Evolutionary conservation across 371 early-diverging fungal species (phyloP).

Genomic region (Mortierella sp.): DNA sequence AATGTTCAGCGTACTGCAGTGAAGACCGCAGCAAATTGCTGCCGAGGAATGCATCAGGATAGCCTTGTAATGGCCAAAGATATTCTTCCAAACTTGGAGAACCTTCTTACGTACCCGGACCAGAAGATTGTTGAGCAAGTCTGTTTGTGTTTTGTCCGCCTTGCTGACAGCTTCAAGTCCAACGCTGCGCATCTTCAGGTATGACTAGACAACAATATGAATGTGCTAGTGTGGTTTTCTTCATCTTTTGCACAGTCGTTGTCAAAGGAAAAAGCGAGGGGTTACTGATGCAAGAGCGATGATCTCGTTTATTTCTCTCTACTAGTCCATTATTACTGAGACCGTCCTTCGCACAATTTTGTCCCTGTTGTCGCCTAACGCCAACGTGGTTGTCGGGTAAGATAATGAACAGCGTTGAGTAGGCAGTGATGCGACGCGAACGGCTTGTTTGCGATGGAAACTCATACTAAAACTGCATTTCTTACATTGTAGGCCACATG

Average conservation of each 20-base stretch:
- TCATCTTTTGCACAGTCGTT: background rate
- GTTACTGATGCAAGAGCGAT: background rate
- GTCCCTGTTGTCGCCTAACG: slow-evolving; percentile 37
- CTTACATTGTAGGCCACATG: slow-evolving; percentile 57
- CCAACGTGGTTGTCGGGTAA: slow-evolving; percentile 46
- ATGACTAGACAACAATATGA: background rate
- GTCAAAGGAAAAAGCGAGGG: background rate
- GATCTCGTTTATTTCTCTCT: background rate
- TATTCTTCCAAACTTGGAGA: slow-evolving; percentile 78
- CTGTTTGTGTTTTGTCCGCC: slow-evolving; percentile 75
- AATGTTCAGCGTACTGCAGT: slow-evolving; percentile 90
- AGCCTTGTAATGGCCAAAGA: slow-evolving; percentile 75
- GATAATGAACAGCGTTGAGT: background rate
- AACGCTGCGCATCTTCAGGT: slow-evolving; percentile 68
- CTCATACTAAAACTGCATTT: background rate
- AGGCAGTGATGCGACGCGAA: background rate
- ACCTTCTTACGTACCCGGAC: slow-evolving; percentile 78
- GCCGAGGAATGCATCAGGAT: slow-evolving; percentile 71
- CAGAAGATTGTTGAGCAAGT: slow-evolving; percentile 80
- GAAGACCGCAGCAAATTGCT: slow-evolving; percentile 85
- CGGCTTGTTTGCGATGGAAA: no score
- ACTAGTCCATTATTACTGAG: slow-evolving; percentile 60
- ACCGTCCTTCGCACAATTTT: slow-evolving; percentile 50
- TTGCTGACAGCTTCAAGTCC: slow-evolving; percentile 72
- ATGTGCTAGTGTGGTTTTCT: background rate